phyloP scores from a whole-genome alignment of 2,329 filamentous ascomycete species.

The Arachnomyces sp. region DNA sequence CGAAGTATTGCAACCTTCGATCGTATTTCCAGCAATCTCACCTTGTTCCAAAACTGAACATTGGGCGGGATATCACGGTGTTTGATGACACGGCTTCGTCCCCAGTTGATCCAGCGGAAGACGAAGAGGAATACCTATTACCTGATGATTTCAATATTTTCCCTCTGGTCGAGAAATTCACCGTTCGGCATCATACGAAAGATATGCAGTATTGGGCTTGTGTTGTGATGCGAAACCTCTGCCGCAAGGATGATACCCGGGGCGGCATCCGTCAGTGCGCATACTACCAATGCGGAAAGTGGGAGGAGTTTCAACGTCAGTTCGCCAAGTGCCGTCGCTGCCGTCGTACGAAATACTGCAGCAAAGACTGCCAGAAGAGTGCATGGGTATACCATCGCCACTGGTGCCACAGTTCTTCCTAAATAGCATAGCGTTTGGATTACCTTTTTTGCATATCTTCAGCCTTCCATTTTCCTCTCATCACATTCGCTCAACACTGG shows the following conservation, averaged over 20 bases:
- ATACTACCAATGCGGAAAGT: constrained; percentile 96
- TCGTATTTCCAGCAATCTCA: constrained; percentile 95
- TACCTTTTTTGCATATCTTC: constrained; percentile 12
- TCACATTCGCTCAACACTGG: too few species aligned
- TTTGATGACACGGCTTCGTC: constrained; percentile 55
- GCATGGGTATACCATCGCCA: constrained; percentile 98
- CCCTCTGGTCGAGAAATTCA: constrained; percentile 96
- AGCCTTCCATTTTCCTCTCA: not conserved
- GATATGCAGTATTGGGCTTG: constrained; percentile 99
- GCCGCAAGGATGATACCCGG: constrained; percentile 90
- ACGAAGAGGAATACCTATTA: constrained; percentile 79
- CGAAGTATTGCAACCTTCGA: constrained; percentile 94
- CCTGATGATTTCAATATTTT: constrained; percentile 98
- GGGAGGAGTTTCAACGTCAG: constrained; percentile 93
- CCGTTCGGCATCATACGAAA: constrained; percentile 84
- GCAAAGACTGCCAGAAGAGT: constrained; percentile 98
- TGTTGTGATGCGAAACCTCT: constrained; percentile 97
- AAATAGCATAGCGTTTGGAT: constrained; percentile 31
- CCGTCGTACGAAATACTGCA: constrained; percentile 96
- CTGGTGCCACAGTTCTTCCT: constrained; percentile 62
- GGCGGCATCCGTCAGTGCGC: constrained; percentile 95
- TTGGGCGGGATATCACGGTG: constrained; percentile 73
- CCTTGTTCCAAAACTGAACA: constrained; percentile 82
- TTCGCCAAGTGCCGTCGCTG: constrained; percentile 97
- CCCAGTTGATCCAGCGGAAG: constrained; percentile 41